Base-by-base conservation (phyloP, 169 alveolate species). In the Eimeria praecox region DNA sequence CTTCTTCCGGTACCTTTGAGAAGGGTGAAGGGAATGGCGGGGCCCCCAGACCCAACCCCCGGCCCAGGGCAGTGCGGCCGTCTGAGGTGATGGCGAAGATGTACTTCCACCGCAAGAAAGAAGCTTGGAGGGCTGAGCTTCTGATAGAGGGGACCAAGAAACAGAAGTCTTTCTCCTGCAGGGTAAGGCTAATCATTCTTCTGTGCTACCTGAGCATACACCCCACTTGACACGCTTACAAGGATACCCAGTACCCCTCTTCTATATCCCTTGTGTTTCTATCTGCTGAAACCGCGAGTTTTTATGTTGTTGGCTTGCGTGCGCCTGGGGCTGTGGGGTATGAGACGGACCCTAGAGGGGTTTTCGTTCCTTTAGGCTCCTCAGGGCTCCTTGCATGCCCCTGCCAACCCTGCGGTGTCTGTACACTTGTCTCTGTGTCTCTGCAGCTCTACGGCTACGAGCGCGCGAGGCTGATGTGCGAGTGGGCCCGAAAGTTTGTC, bases 111-210 rank as follows among this genome's bases (percentile, higher is more conserved):
- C 83, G 89, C 75, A 78, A 92, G 22, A 78, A 80, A 87, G 95
- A 78, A 59, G 95, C 95, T 10, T 92, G 95, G 95, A 77, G 95
- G 44, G 86, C 92, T 5, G 95, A 92, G 42, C 86, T 66, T 3
- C 87, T 92, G 56, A 78, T 92, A 22, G 95, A 82, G 14, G 92
- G 95, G 27, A 59, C 91, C 5, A 92, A 92, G 83, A 56, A 78
- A 46, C 95, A 92, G 40, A 92, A 92, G 92, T 77, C 90, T 6
- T 92, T 92, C 86, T 92, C 95, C 4, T 92, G 92, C 86, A 78
- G 89, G 75, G 95, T 92, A 62, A 83, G 89, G n/a, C 35, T 85
- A 10, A 18, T 20, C 40, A 0, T 85, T 20, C 49, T 9, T 38
- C 56, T 30, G 6, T 52, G 3, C 33, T 20, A 56, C 66, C 44